Percentiles rank a stretch among this genome's conserved stretches.
Conservation (phyloP, 2,329 filamentous ascomycete genomes). For the Lachnellula subtilissima region DNA sequence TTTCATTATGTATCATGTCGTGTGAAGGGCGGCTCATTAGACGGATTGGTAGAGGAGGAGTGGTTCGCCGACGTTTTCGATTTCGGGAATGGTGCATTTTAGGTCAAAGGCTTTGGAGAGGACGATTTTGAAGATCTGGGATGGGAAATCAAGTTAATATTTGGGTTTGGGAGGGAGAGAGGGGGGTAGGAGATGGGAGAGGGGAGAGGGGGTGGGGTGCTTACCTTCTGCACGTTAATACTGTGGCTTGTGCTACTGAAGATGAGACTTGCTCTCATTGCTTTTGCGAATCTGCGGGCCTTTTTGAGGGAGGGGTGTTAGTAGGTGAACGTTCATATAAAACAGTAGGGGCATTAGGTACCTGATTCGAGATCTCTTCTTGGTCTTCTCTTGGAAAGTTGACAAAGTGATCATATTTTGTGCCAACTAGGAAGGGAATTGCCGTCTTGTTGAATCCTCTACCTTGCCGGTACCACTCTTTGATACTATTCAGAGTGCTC, state of each 20-base stretch:
- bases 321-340: conserved; percentile 1
- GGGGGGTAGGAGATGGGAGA: too few species aligned
- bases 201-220: conserved; percentile 7
- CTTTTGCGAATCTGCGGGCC: conserved; percentile 94
- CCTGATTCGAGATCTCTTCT: conserved; percentile 96
- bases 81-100: conserved; percentile 98
- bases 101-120: conserved; percentile 97
- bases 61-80: conserved; percentile 95
- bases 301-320: conserved; percentile 34
- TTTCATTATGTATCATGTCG: neutral
- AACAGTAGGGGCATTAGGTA: conserved; percentile 35
- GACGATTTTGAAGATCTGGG: conserved; percentile 98
- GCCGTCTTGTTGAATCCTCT: conserved; percentile 99
- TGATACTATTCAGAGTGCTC: conserved; percentile 98
- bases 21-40: neutral
- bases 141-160: conserved; percentile 1
- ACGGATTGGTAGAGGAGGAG: conserved; percentile 79
- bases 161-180: neutral
- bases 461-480: conserved; percentile 98
- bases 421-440: conserved; percentile 95
- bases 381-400: conserved; percentile 97
- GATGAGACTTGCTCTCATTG: conserved; percentile 95
- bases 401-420: conserved; percentile 99
- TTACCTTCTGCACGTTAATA: conserved; percentile 98
- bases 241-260: conserved; percentile 99